Evolutionary conservation across 2,329 filamentous ascomycete genomes (phyloP), one percentile per base, ranked within the genome.

Genomic region (Pseudocercospora eumusae): DNA sequence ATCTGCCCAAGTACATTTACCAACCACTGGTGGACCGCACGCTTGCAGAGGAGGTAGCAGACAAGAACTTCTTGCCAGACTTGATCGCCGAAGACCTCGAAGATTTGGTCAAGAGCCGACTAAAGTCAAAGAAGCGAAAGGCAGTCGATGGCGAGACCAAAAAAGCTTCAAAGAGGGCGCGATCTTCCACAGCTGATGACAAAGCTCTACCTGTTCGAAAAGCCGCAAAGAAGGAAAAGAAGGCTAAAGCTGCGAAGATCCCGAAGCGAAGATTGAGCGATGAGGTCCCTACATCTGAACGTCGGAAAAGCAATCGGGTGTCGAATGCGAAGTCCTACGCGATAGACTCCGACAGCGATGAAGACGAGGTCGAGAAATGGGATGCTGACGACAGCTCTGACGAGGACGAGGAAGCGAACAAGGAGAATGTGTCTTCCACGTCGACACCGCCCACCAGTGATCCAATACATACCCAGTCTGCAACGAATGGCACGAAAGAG

Each of bases 41-140:
- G 28, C 84, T 87, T 54, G 93, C 93, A 0, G 90, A 95, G 72
- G 86, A 91, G 70, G 92, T 96, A 71, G 92, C 93, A 0, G 88
- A 92, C 75, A 96, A 89, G 80, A 88, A 89, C 62, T 96, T 90
- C 74, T 83, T 96, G 10, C 88, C 91, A 0, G 88, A 92, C 13
- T 89, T 88, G 23, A 76, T 82, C 4, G 89, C 91, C 44, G 89
- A 93, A 62, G 83, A 85, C 58, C 81, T 98, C 27, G 93, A 97
- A 68, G 86, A 45, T 20, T 76, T 92, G 50, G 91, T 97, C 62
- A 87, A 88, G 70, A 87, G 75, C 44, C 80, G 79, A 15, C 79
- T 96, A 75, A 92, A 88, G 80, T 80, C 79, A 28, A 85, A 81
- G 77, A 82, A 81, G 72, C 68, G 74, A 23, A 77, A 75, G 66